phyloP scores from a whole-genome alignment of 2,329 filamentous ascomycete genomes.

The Xylariaceae sp. region DNA sequence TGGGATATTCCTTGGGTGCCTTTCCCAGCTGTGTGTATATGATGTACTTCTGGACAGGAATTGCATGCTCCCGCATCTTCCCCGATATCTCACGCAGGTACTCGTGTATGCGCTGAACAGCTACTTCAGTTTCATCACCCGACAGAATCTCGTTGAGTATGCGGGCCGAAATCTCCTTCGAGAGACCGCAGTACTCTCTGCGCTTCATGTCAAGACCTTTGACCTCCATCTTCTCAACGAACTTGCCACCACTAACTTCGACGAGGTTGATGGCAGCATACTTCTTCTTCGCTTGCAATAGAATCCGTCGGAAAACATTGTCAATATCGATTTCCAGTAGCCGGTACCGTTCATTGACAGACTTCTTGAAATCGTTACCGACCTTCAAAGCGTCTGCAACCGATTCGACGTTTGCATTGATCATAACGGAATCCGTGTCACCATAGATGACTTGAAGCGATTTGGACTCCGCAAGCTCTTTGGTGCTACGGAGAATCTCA shows the following conservation, averaged over 20 bases:
- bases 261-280: constrained; percentile 95
- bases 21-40: constrained; percentile 98
- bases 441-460: constrained; percentile 95
- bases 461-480: constrained; percentile 87
- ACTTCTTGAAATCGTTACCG: constrained; percentile 88
- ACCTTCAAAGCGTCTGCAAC: constrained; percentile 86
- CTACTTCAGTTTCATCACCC: constrained; percentile 83
- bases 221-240: constrained; percentile 90
- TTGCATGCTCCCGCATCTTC: constrained; percentile 76
- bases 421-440: constrained; percentile 99
- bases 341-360: constrained; percentile 89
- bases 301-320: constrained; percentile 87
- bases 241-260: constrained; percentile 75
- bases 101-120: constrained; percentile 86
- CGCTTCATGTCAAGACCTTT: constrained; percentile 98
- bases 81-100: constrained; percentile 78
- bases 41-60: constrained; percentile 83
- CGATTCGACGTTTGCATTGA: constrained; percentile 96
- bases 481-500: constrained; percentile 93
- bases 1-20: constrained; percentile 86
- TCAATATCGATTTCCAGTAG: constrained; percentile 97
- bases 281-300: constrained; percentile 98
- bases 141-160: constrained; percentile 93
- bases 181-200: constrained; percentile 91
- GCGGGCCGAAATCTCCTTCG: constrained; percentile 87